A percentile compares a stretch with the other conserved stretches of the same genome.
phyloP scores from a whole-genome alignment of 495 filamentous ascomycete species.

The Geopyxis carbonaria region DNA sequence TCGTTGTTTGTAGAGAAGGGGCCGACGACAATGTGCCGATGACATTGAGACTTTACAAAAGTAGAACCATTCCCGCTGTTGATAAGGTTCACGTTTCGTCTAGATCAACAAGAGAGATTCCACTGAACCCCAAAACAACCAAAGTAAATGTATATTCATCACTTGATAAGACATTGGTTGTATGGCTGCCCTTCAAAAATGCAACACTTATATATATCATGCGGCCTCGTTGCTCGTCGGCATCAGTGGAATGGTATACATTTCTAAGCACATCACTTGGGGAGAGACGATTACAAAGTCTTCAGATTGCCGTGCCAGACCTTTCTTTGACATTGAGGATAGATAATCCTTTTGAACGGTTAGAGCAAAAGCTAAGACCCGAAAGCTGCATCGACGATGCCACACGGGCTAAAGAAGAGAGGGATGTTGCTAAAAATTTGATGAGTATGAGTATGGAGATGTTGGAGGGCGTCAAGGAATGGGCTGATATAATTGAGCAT shows the following conservation, averaged over 20 bases:
- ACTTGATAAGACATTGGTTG: conserved; percentile 53
- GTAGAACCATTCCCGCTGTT: conserved; percentile 47
- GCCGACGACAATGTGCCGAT: conserved; percentile 38
- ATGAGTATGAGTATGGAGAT: conserved; percentile 42
- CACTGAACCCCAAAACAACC: conserved; percentile 35
- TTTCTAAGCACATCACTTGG: conserved; percentile 48
- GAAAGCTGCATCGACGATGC: conserved; percentile 32
- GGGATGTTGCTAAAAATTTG: conserved; percentile 38
- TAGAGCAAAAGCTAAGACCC: conserved; percentile 29
- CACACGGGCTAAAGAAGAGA: conserved; percentile 30
- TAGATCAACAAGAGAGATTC: conserved; percentile 39
- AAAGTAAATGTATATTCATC: conserved; percentile 53
- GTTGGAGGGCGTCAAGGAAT: conserved; percentile 41
- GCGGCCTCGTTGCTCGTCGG: conserved; percentile 45
- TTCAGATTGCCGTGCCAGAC: conserved; percentile 54
- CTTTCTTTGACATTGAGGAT: conserved; percentile 46
- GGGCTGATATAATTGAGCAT: conserved; percentile 41
- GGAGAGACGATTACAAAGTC: conserved; percentile 36
- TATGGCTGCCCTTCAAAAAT: conserved; percentile 41
- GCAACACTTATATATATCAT: conserved; percentile 53
- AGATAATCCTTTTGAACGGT: conserved; percentile 43
- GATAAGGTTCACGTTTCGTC: conserved; percentile 36
- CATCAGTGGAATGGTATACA: conserved; percentile 59
- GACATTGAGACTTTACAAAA: conserved; percentile 51
- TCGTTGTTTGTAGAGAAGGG: conserved; percentile 50